Evolutionary conservation across 768 basidiomycete genomes (phyloP), one percentile per base, ranked within the genome.

Genomic region (Cubamyces lactineus): DNA sequence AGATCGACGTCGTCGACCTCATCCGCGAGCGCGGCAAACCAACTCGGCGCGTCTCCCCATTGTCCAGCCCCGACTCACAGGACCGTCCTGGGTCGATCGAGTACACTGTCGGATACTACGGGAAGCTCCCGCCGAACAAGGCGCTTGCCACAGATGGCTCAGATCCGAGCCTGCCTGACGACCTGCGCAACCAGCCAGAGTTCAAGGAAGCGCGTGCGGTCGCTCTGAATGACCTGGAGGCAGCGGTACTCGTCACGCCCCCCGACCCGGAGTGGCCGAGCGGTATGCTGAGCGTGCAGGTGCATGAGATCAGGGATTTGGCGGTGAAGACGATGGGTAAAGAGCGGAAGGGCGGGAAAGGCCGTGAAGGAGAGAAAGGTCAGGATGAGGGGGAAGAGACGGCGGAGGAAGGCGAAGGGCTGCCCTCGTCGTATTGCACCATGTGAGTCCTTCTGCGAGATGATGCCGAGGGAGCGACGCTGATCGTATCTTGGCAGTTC

Each of bases 361-460:
- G 83, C 39, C 78, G 82, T 43, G 86, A 84, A 57, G 85, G 85
- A 2, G 75, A 76, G 59, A 79, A 81, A 38, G 84, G 84, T 1
- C 83, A 84, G 66, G 84, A 85, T 67, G 70, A 71, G 16, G 82
- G 82, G 21, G 84, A 83, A 48, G 81, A 80, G 30, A 74, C 77
- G 0, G 76, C 79, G 24, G 85, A 88, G 63, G 83, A 84, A 65
- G 77, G 72, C 21, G 80, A 78, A 48, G 86, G 89, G 67, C 73
- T 91, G 23, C 90, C 89, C 1, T 85, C 83, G 58, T 76, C 84
- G 0, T 89, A 88, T 69, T 88, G 88, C 71, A 82, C 81, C 60
- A 71, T 75, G 73, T 75, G 53, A 43, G 72, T 65, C 1, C 1
- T n/a, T 6, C 28, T 63, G 19, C 47, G 40, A 38, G 24, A 2